A percentile compares a stretch with the other conserved stretches of the same genome.
These are phyloP conservation scores for Phaeophleospora eucalypticola DNA, from an alignment of 2,329 filamentous ascomycete genomes.

Conservation along the genomic window DNA sequence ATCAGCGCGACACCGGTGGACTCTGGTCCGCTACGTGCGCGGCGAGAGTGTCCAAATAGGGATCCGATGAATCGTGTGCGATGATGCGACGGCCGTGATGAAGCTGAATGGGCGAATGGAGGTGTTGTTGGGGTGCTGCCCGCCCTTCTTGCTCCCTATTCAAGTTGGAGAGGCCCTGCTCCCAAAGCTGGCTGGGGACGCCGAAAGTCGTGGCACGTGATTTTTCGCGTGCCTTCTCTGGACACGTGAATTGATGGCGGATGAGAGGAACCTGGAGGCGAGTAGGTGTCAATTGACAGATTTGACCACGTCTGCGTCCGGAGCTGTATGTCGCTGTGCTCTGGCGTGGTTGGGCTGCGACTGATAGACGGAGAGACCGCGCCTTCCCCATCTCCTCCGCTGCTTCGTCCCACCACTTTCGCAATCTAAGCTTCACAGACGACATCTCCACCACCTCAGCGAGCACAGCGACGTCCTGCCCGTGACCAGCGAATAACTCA, in stretches of 20 bases:
- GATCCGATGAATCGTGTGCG: slow-evolving; percentile 13
- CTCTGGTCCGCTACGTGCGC: slow-evolving; percentile 5
- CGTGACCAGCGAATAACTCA: background rate
- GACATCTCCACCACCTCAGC: background rate
- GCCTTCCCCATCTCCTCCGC: background rate
- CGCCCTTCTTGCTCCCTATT: background rate
- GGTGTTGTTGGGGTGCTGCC: background rate
- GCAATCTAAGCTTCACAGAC: background rate
- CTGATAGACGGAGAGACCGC: background rate
- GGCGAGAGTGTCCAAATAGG: slow-evolving; percentile 9
- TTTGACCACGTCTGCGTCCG: no score
- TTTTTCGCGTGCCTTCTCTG: background rate
- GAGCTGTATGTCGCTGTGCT: background rate
- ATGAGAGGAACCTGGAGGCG: background rate
- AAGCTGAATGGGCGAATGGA: slow-evolving; percentile 1
- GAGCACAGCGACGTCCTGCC: background rate
- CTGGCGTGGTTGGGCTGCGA: background rate
- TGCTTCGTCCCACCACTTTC: background rate
- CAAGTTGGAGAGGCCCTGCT: background rate
- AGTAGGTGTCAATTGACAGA: background rate
- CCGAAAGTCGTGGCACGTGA: slow-evolving; percentile 7
- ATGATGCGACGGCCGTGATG: slow-evolving; percentile 18
- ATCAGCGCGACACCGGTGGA: slow-evolving; percentile 8
- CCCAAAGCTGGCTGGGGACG: background rate
- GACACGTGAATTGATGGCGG: background rate